These are phyloP conservation scores for Letharia columbiana DNA, from an alignment of 495 filamentous ascomycete genomes.

Conservation along the genomic window DNA sequence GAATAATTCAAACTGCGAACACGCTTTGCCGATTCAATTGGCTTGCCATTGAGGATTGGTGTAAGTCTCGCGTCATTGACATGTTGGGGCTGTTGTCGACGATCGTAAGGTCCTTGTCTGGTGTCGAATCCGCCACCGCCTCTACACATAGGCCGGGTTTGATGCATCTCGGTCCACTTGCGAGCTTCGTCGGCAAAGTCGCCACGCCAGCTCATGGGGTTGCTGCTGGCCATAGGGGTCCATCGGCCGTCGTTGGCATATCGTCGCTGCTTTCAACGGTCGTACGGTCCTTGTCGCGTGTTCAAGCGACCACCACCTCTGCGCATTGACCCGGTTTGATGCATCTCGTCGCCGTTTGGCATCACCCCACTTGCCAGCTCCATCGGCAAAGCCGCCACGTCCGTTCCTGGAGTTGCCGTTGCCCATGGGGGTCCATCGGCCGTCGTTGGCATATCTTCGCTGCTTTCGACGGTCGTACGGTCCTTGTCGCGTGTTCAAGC, in stretches of 20 bases:
- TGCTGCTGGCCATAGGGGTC: slow-evolving; percentile 29
- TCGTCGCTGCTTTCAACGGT: slow-evolving; percentile 38
- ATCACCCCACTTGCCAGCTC: slow-evolving; percentile 53
- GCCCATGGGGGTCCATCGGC: slow-evolving; percentile 32
- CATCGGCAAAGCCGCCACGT: slow-evolving; percentile 37
- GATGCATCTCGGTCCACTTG: slow-evolving; percentile 43
- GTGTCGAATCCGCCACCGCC: slow-evolving; percentile 39
- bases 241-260: slow-evolving; percentile 22
- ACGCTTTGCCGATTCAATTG: too few species aligned
- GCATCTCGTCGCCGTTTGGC: slow-evolving; percentile 29
- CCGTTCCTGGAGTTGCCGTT: slow-evolving; percentile 20
- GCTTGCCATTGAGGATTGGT: too few species aligned
- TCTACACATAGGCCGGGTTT: slow-evolving; percentile 51
- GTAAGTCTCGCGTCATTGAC: not conserved
- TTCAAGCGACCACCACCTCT: slow-evolving; percentile 41
- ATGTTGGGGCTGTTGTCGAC: slow-evolving; percentile 33
- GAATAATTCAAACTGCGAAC: too few species aligned
- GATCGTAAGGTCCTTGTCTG: slow-evolving; percentile 52
- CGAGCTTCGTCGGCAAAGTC: slow-evolving; percentile 43
- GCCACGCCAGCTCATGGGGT: slow-evolving; percentile 24
- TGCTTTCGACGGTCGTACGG: slow-evolving; percentile 51
- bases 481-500: slow-evolving; percentile 38
- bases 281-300: slow-evolving; percentile 49
- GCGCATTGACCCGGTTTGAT: slow-evolving; percentile 52
- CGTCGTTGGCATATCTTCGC: slow-evolving; percentile 30